Evolutionary conservation across 2,329 filamentous ascomycete species (phyloP), one percentile per base, ranked within the genome.

Genomic region (Didymella glomerata): DNA sequence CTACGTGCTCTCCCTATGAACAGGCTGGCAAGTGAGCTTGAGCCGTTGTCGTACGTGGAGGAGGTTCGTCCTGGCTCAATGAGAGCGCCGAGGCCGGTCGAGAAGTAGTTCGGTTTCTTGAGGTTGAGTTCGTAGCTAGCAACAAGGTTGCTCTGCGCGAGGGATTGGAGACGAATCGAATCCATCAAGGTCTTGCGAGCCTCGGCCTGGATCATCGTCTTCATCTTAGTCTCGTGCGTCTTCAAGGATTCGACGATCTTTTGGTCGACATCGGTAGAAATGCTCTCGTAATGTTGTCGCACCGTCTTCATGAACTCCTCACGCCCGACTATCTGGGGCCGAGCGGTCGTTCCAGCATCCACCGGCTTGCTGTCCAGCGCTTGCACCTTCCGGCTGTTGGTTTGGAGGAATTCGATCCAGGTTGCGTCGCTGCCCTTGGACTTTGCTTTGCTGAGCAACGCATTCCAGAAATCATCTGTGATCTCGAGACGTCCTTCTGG

Each of bases 31-130:
- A 47, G 24, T 16, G 28, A 46, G 27, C 32, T 14, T 42, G 65
- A 63, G 62, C 66, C 47, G 18, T 64, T 48, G n/a, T 50, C 32
- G 61, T 68, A 54, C 73, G 72, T 64, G 78, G 84, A 82, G 0
- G 90, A 93, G 1, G 87, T 90, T 27, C 84, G 77, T 2, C 73
- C 66, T 0, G 80, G 79, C 65, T 93, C 85, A 62, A 95, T 78
- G 1, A 82, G 68, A 1, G 91, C 91, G 5, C 91, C 92, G 18
- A 87, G 78, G 4, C 86, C 86, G 1, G 78, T 69, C 3, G 85
- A 84, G 67, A 97, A 90, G 78, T 88, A 93, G 79, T 97, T 97
- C 76, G 93, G 80, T 42, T 75, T 71, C 41, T 70, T 68, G 18
- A 80, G 62, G 13, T 68, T 65, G 28, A 73, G 56, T 40, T 76